A percentile compares a stretch with the other conserved stretches of the same genome.
Conservation (phyloP, 768 basidiomycete species). For the Mycena chlorophos region DNA sequence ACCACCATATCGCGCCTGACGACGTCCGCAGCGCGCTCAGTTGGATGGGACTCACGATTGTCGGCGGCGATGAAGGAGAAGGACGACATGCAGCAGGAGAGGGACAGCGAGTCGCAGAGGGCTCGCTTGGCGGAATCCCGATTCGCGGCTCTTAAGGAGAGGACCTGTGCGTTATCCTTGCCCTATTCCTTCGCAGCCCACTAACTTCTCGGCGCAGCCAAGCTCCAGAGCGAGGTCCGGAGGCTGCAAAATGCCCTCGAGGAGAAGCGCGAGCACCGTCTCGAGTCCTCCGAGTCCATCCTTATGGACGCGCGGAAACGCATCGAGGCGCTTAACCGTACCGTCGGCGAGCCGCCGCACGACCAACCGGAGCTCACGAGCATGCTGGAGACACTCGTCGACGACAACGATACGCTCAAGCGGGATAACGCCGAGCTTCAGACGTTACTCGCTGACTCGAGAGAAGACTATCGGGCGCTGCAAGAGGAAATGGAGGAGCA, state of each 20-base stretch:
- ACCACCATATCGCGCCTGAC: slow-evolving; percentile 67
- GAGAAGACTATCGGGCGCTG: slow-evolving; percentile 70
- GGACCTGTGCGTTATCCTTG: slow-evolving; percentile 49
- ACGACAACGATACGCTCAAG: slow-evolving; percentile 81
- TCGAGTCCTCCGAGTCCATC: slow-evolving; percentile 67
- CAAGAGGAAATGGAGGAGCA: slow-evolving; percentile 79
- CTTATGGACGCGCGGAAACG: slow-evolving; percentile 64
- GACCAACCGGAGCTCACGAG: slow-evolving; percentile 63
- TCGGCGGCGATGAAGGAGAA: slow-evolving; percentile 67
- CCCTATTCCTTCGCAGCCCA: not conserved
- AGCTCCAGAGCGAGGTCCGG: slow-evolving; percentile 66
- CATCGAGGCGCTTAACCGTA: slow-evolving; percentile 58
- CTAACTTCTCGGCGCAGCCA: slow-evolving; percentile 43
- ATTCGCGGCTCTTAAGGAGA: slow-evolving; percentile 63
- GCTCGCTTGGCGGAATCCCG: slow-evolving; percentile 69
- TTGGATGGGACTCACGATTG: slow-evolving; percentile 70
- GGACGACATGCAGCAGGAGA: slow-evolving; percentile 84
- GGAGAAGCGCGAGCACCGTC: slow-evolving; percentile 55
- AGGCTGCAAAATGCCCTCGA: slow-evolving; percentile 66
- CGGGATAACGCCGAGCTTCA: slow-evolving; percentile 81
- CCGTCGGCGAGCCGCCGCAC: slow-evolving; percentile 40
- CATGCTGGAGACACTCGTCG: slow-evolving; percentile 82
- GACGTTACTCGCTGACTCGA: slow-evolving; percentile 66
- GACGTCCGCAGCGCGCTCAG: slow-evolving; percentile 66
- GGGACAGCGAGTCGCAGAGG: slow-evolving; percentile 66